These are phyloP conservation scores for Starmerella apicola DNA, from an alignment of 805 yeast species.

Conservation along the genomic window DNA sequence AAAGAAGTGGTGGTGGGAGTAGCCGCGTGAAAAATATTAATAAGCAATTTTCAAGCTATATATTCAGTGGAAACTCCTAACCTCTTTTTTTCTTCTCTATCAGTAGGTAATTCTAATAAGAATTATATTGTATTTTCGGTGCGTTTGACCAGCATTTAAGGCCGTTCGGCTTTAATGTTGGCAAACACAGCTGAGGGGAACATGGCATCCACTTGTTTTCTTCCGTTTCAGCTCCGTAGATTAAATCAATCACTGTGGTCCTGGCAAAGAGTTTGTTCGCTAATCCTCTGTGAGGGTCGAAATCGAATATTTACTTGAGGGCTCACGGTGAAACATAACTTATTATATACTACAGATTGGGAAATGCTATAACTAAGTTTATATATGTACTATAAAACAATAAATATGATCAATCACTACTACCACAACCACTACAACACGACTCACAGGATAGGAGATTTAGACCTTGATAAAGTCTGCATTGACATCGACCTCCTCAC, in stretches of 20 bases:
- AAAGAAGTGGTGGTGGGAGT: too few relatives aligned
- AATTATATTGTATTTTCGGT: slow-evolving; percentile 24
- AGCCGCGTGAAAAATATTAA: too few relatives aligned
- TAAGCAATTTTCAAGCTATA: too few relatives aligned
- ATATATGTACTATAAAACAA: too few relatives aligned
- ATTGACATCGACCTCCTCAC: slow-evolving; percentile 21
- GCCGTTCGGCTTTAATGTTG: slow-evolving; percentile 16
- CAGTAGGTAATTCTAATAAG: slow-evolving; percentile 26
- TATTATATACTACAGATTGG: background rate
- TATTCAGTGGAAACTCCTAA: too few relatives aligned
- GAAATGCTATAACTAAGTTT: too few relatives aligned
- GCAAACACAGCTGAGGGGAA: slow-evolving; percentile 22
- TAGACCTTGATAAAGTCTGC: slow-evolving; percentile 20
- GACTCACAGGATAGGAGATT: too few relatives aligned
- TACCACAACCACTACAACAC: too few relatives aligned
- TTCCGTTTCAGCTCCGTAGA: slow-evolving; percentile 33
- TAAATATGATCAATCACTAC: too few relatives aligned
- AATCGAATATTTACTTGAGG: slow-evolving; percentile 19
- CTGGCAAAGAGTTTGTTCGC: slow-evolving; percentile 13
- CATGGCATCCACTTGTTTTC: slow-evolving; percentile 26
- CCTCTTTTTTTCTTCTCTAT: slow-evolving; percentile 15
- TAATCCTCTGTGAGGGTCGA: slow-evolving; percentile 10
- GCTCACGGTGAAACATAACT: slow-evolving; percentile 26
- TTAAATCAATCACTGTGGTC: slow-evolving; percentile 22
- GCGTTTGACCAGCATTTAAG: slow-evolving; percentile 16